phyloP scores from a whole-genome alignment of 2,329 filamentous ascomycete species.

The Furcasterigmium furcatum region DNA sequence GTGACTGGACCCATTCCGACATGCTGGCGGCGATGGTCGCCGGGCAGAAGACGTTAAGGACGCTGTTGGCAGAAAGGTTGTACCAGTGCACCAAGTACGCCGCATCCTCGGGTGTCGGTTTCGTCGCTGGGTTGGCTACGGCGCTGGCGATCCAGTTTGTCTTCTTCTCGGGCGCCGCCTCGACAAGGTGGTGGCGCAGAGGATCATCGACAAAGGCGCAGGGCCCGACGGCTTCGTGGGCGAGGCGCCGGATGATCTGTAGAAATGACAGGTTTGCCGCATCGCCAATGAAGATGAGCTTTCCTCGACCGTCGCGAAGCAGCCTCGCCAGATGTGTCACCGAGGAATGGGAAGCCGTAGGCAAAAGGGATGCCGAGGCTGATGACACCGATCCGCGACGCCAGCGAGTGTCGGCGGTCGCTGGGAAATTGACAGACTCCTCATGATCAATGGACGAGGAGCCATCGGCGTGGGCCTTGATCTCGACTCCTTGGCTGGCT shows the following conservation, averaged over 20 bases:
- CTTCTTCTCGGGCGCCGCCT: constrained; percentile 22
- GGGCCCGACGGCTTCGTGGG: constrained; percentile 21
- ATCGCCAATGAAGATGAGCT: constrained; percentile 32
- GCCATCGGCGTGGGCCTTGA: no score
- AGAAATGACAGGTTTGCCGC: constrained; percentile 28
- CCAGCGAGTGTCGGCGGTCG: no score
- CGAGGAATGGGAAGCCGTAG: not conserved
- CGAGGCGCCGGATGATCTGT: constrained; percentile 27
- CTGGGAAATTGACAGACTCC: no score
- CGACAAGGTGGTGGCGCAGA: constrained; percentile 26
- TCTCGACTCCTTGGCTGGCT: not conserved
- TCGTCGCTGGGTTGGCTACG: constrained; percentile 12
- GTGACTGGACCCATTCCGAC: constrained; percentile 19
- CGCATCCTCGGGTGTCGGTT: constrained; percentile 18
- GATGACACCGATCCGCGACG: no score
- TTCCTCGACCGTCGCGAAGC: constrained; percentile 25
- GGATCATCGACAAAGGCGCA: constrained; percentile 29
- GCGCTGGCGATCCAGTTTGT: constrained; percentile 18
- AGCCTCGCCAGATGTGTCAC: constrained; percentile 23
- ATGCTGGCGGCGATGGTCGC: constrained; percentile 19
- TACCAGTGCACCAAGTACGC: constrained; percentile 26
- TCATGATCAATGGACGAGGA: no score
- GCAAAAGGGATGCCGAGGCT: no score
- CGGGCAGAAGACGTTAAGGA: constrained; percentile 27
- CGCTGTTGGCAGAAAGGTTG: constrained; percentile 18